Percentiles rank a stretch among this genome's conserved stretches.
Conservation (phyloP, 805 yeast genomes). For the Yarrowia sp. region DNA sequence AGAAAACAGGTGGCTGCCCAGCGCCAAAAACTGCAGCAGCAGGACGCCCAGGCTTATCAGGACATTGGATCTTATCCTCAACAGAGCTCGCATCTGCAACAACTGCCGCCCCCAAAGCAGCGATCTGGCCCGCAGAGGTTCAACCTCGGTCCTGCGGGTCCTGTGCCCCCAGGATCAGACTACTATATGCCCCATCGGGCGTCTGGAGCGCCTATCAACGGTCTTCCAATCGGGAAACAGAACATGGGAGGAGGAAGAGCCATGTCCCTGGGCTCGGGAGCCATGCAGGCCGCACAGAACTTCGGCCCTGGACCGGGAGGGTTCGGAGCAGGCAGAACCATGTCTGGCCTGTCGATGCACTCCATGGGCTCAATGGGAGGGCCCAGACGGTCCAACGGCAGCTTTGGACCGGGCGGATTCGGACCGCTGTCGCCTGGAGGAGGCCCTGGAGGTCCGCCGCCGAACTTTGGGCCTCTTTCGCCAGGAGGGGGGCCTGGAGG, state of each 20-base stretch:
- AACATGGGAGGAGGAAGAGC: slow-evolving; percentile 8
- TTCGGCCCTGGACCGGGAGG: slow-evolving; percentile 23
- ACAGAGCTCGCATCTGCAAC: slow-evolving; percentile 29
- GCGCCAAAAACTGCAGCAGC: slow-evolving; percentile 31
- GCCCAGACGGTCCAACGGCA: slow-evolving; percentile 23
- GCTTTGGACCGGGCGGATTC: slow-evolving; percentile 11
- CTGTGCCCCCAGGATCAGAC: slow-evolving; percentile 21
- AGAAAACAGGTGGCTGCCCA: slow-evolving; percentile 30
- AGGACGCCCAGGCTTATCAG: slow-evolving; percentile 32
- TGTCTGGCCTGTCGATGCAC: slow-evolving; percentile 29
- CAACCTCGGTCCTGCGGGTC: slow-evolving; percentile 9
- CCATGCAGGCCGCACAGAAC: slow-evolving; percentile 35
- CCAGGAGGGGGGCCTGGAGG: slow-evolving; percentile 21
- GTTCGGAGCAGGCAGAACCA: slow-evolving; percentile 29
- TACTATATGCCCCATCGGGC: slow-evolving; percentile 29
- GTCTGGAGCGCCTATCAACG: slow-evolving; percentile 16
- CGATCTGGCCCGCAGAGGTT: slow-evolving; percentile 26
- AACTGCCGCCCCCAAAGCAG: slow-evolving; percentile 21
- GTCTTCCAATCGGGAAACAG: slow-evolving; percentile 24
- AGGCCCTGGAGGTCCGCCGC: slow-evolving; percentile 12
- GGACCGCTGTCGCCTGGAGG: slow-evolving; percentile 26
- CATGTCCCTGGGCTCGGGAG: slow-evolving; percentile 35
- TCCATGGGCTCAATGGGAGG: slow-evolving; percentile 24
- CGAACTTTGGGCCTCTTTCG: slow-evolving; percentile 1
- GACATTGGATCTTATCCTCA: slow-evolving; percentile 32